Evolutionary conservation across 139 green algal genomes (phyloP).

Genomic region (Tetradesmus obliquus): DNA sequence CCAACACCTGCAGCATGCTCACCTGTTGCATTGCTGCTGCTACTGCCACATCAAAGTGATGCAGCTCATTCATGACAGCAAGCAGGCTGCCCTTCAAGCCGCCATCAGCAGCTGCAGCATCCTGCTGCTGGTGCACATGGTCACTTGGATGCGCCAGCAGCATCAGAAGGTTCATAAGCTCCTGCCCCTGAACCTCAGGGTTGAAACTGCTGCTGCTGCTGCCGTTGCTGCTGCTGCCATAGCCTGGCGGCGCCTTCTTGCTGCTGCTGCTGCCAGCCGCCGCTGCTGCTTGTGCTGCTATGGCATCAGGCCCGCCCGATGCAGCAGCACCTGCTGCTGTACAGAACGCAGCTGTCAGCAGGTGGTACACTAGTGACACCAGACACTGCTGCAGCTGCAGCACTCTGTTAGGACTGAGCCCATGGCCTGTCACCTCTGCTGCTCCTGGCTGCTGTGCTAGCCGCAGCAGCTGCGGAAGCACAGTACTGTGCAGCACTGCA

Average conservation of each 20-base stretch:
- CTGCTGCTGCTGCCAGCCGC: conserved; percentile 22
- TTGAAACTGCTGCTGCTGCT: neutral
- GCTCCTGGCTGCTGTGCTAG: conserved; percentile 29
- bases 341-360: conserved; percentile 64
- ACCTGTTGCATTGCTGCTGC: conserved; percentile 51
- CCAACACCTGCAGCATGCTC: neutral
- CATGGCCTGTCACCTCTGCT: conserved; percentile 2
- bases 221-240: neutral
- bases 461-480: conserved; percentile 58
- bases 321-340: neutral
- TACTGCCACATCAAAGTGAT: conserved; percentile 44
- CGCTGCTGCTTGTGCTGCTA: neutral
- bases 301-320: neutral
- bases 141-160: conserved; percentile 47
- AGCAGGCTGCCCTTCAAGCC: conserved; percentile 20
- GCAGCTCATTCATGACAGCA: neutral
- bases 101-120: neutral
- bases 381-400: conserved; percentile 35
- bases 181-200: conserved; percentile 61
- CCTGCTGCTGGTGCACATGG: neutral
- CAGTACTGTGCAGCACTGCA: conserved; percentile 58
- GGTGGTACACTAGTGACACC: conserved; percentile 45
- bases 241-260: neutral
- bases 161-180: conserved; percentile 72
- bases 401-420: neutral